Conservation (phyloP, 2,329 filamentous ascomycete genomes). For the Thelonectria blattea region DNA sequence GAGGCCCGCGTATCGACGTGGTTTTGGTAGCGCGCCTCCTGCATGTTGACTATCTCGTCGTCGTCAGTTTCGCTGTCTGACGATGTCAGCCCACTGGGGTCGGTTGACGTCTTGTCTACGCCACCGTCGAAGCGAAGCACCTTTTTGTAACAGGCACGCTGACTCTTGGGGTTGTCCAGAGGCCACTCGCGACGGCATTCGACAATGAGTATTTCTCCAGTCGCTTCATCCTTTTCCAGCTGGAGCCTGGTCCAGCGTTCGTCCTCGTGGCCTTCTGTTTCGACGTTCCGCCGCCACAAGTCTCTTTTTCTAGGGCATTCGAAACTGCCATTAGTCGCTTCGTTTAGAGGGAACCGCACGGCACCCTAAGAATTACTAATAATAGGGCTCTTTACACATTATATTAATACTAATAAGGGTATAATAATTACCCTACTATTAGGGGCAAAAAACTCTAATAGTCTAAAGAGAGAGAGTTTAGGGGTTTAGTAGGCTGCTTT, state of each 20-base stretch:
- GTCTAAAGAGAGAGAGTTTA: no score
- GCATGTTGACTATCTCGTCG: no score
- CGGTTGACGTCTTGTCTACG: no score
- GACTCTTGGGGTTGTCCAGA: constrained; percentile 57
- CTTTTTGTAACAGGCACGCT: constrained; percentile 70
- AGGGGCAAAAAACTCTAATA: no score
- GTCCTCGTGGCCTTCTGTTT: constrained; percentile 71
- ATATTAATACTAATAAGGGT: no score
- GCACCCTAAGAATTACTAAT: constrained; percentile 42
- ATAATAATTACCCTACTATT: no score
- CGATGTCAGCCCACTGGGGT: no score
- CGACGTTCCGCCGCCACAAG: constrained; percentile 71
- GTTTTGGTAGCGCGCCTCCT: no score
- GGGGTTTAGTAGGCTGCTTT: no score
- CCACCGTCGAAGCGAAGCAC: constrained; percentile 60
- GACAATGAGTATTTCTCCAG: constrained; percentile 64
- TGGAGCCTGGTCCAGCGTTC: constrained; percentile 75
- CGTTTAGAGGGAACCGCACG: constrained; percentile 63
- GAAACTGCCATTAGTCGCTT: constrained; percentile 45
- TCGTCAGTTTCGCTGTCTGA: neutral
- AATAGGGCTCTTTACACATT: no score
- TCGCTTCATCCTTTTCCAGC: constrained; percentile 64
- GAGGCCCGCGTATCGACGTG: constrained; percentile 5
- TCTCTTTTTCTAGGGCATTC: constrained; percentile 49
- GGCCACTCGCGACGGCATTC: constrained; percentile 75